These are phyloP conservation scores for Dendrostoma leiphaemia DNA, from an alignment of 2,329 filamentous ascomycete genomes.

Conservation along the genomic window DNA sequence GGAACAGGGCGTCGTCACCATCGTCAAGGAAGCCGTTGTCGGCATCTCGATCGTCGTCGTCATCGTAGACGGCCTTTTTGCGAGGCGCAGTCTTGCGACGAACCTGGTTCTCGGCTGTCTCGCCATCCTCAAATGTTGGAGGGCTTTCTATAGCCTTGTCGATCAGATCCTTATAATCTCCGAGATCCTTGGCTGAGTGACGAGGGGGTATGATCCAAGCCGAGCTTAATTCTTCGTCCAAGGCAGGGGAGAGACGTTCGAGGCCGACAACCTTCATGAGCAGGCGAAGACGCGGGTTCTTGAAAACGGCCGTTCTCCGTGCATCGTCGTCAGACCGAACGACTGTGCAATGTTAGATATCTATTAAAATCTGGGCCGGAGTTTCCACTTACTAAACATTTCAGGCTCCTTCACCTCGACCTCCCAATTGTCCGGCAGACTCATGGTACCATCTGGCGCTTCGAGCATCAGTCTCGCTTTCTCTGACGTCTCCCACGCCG, in stretches of 20 bases:
- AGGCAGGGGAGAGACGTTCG: slow-evolving; percentile 49
- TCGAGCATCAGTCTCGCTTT: slow-evolving; percentile 52
- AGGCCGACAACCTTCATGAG: slow-evolving; percentile 77
- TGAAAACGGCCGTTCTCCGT: slow-evolving; percentile 75
- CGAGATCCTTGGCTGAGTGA: slow-evolving; percentile 63
- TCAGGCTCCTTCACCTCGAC: slow-evolving; percentile 37
- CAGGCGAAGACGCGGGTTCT: slow-evolving; percentile 82
- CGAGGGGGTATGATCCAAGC: slow-evolving; percentile 73
- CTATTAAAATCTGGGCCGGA: too few species aligned
- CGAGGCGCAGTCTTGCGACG: slow-evolving; percentile 62
- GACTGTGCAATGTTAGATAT: slow-evolving; percentile 33
- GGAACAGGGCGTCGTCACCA: slow-evolving; percentile 64
- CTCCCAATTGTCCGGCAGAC: slow-evolving; percentile 24
- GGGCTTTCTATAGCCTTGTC: slow-evolving; percentile 77
- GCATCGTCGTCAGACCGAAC: slow-evolving; percentile 64
- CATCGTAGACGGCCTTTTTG: slow-evolving; percentile 64
- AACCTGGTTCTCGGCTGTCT: slow-evolving; percentile 74
- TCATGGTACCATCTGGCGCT: slow-evolving; percentile 23
- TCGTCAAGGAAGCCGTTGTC: slow-evolving; percentile 44
- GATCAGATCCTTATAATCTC: slow-evolving; percentile 69
- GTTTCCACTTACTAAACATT: slow-evolving; percentile 48
- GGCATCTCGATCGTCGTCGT: slow-evolving; percentile 61
- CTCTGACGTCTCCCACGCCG: slow-evolving; percentile 73
- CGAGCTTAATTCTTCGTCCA: slow-evolving; percentile 72
- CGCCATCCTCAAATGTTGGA: slow-evolving; percentile 72